Evolutionary conservation across 495 filamentous ascomycete species (phyloP).

Genomic region (Neurospora pannonica): DNA sequence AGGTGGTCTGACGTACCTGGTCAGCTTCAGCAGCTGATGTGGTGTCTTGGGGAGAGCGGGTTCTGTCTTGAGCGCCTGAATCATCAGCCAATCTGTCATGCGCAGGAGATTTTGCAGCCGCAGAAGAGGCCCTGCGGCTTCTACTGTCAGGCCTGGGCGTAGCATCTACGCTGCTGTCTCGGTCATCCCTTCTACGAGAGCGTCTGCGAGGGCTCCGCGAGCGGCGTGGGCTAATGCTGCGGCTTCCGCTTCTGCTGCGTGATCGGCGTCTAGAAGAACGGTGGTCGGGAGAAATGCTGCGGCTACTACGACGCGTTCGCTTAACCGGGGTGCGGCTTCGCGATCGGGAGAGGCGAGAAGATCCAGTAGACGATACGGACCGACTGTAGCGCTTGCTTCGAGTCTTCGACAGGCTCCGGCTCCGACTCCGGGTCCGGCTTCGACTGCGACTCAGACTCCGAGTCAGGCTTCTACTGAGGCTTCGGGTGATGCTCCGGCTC

Average conservation of each 20-base stretch:
- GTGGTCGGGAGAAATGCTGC: conserved; percentile 27
- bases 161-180: not conserved
- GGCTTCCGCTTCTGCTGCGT: conserved; percentile 32
- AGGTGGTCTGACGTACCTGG: conserved; percentile 31
- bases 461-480: conserved; percentile 6
- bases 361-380: conserved; percentile 33
- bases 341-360: conserved; percentile 29
- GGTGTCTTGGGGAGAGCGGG: conserved; percentile 23
- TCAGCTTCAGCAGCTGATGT: conserved; percentile 18
- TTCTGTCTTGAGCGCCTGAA: conserved; percentile 47
- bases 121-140: conserved; percentile 29
- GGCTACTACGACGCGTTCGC: conserved; percentile 32
- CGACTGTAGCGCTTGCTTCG: conserved; percentile 26
- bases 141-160: conserved; percentile 24
- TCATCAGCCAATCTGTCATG: conserved; percentile 52
- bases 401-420: conserved; percentile 7
- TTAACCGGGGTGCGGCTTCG: conserved; percentile 28
- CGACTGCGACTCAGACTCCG: conserved; percentile 5
- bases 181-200: not conserved
- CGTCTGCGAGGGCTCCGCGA: conserved; percentile 2
- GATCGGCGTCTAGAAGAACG: conserved; percentile 17
- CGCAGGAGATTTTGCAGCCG: conserved; percentile 42
- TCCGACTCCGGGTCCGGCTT: conserved; percentile 6
- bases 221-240: conserved; percentile 24
- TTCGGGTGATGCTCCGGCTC: conserved; percentile 18